Base-by-base conservation (phyloP, 352 stramenopile genomes). In the Phytophthora brassicae region DNA sequence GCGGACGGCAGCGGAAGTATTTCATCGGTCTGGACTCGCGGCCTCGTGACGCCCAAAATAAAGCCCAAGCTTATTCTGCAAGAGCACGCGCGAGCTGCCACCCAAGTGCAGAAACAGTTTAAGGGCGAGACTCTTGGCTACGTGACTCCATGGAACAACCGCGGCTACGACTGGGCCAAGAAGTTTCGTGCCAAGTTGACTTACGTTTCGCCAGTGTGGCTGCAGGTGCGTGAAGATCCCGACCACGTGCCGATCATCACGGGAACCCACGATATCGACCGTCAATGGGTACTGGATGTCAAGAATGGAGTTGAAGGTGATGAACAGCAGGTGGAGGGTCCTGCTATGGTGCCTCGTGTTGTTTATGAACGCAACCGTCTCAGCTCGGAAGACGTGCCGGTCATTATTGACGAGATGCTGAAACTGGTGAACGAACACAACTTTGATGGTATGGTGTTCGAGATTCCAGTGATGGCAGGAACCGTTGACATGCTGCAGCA, bases 71-170 rank as follows among this genome's bases (percentile, higher is more conserved):
- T 76, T 35, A 80, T 92, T 45, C 45, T 85, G 55, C 64, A 84
- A 42, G 60, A 72, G 36, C 77, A 81, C 17, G 64, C 56, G 12
- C 63, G 67, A 19, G 55, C 53, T 7, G 59, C 48, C 6, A 73
- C 16, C 12, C 51, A 51, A 16, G 38, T 67, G 16, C 29, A 68
- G 4, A 84, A 84, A 39, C 36, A 58, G 9, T 90, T 90, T 36
- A 17, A 29, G 12, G 77, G 79, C 14, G 83, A 92, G 58, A 81
- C 70, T 22, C 57, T 94, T 28, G 83, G 79, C 17, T 94, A 91
- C 57, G 83, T 94, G 56, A 94, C 85, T 3, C 85, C 85, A 12
- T 94, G 85, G 83, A 92, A 94, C 72, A 80, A 51, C 20, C 77
- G 75, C 14, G 85, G 85, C n/a, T 94, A 92, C 61, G 74, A 90